phyloP scores from a whole-genome alignment of 2,329 filamentous ascomycete species.

The Coccinonectria pachysandricola region DNA sequence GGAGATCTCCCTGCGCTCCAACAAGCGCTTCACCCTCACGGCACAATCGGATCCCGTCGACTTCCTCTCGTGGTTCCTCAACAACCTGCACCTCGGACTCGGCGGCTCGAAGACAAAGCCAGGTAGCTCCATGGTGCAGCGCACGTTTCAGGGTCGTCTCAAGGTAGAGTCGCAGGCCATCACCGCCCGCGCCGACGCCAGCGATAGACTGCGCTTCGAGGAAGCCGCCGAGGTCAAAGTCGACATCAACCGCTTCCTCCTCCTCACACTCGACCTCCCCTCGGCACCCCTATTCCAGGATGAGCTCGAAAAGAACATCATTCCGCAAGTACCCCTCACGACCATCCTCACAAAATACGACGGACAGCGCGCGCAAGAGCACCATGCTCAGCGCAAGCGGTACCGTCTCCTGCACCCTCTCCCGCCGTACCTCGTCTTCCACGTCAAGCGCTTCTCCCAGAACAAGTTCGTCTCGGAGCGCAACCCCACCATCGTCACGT shows the following conservation, averaged over 20 bases:
- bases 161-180: conserved; percentile 92
- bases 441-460: conserved; percentile 91
- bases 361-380: conserved; percentile 76
- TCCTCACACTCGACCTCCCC: conserved; percentile 87
- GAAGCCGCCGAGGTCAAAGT: conserved; percentile 75
- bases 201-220: conserved; percentile 84
- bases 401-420: conserved; percentile 86
- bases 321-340: conserved; percentile 79
- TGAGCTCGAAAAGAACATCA: conserved; percentile 88
- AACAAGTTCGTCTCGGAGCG: conserved; percentile 96
- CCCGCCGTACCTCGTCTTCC: conserved; percentile 83
- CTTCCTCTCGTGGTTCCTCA: conserved; percentile 94
- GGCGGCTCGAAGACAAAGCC: conserved; percentile 84
- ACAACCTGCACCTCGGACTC: conserved; percentile 84
- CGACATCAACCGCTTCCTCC: conserved; percentile 70
- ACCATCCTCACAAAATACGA: conserved; percentile 88
- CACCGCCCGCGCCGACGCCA: conserved; percentile 78
- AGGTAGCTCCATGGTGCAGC: conserved; percentile 76
- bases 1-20: conserved; percentile 81
- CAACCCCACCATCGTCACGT: conserved; percentile 97
- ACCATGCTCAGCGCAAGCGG: conserved; percentile 75
- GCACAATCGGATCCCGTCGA: conserved; percentile 91
- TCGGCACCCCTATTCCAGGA: conserved; percentile 92
- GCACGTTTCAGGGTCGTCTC: conserved; percentile 84
- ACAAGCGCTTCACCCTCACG: conserved; percentile 85